phyloP scores from a whole-genome alignment of 176 grass and related monocot species.

The Puya raimondii region DNA sequence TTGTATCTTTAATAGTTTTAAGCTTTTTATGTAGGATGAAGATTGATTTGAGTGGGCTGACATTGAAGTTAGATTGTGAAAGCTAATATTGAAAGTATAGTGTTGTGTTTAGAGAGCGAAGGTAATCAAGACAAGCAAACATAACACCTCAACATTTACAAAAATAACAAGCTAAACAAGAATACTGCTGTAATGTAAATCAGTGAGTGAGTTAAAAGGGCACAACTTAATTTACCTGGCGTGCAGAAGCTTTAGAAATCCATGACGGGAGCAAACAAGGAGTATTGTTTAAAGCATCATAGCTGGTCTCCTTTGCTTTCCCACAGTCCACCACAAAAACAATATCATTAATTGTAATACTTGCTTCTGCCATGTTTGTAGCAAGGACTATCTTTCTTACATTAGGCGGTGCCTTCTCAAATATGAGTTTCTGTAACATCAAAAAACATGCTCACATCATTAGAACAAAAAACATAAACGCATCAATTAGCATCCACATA shows the following conservation, averaged over 20 bases:
- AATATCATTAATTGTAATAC: conserved; percentile 98
- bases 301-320: conserved; percentile 95
- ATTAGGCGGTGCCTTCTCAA: conserved; percentile 80
- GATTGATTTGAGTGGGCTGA: too few species aligned
- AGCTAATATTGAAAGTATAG: too few species aligned
- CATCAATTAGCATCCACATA: background rate
- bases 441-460: conserved; percentile 3
- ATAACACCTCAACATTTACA: background rate
- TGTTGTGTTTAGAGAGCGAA: too few species aligned
- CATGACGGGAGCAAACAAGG: conserved; percentile 95
- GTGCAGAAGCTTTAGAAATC: conserved; percentile 96
- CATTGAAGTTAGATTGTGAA: too few species aligned
- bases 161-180: background rate
- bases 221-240: conserved; percentile 48
- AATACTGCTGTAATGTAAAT: background rate
- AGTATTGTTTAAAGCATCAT: conserved; percentile 97
- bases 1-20: too few species aligned
- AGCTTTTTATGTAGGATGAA: too few species aligned
- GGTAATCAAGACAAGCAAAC: too few species aligned
- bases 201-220: background rate
- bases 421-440: conserved; percentile 66
- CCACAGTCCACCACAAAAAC: conserved; percentile 96
- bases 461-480: background rate
- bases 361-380: conserved; percentile 99
- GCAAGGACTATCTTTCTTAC: conserved; percentile 88